Base-by-base conservation (phyloP, 179 eudicot genomes). In the Spergularia azorica region DNA sequence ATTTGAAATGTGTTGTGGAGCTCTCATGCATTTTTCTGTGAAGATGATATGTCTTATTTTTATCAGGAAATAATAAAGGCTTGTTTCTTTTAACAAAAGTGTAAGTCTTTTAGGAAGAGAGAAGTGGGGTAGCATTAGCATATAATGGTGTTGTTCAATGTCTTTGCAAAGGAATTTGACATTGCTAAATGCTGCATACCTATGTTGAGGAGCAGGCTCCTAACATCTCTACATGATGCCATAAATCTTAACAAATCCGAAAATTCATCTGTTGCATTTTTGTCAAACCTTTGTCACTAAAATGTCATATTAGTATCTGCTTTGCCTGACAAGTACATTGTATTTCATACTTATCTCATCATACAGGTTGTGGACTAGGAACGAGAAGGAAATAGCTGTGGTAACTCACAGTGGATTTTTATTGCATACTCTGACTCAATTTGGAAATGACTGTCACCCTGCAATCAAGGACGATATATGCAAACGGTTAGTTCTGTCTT, bases 321-420 rank as follows among this genome's bases (percentile, higher is more conserved):
- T 52, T 61, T 9, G 18, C 43, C 9, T 65, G 51, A 66, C 59
- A 68, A 66, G 63, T 46, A 51, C 21, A 32, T 17, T 13, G 16
- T 55, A 8, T 17, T 70, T 76, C 54, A 52, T 76, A 39, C 41
- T 43, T 54, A 67, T 60, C 61, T 46, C 18, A 50, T 54, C 50
- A 56, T 21, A 60, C 84, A 94, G 98, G 98, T 76, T 92, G 76
- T 85, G 86, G 87, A 90, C 92, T 6, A 74, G 92, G 77, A 84
- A 90, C 73, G 98, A 94, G 84, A 92, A 84, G 87, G 97, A 94
- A 87, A 94, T 94, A 81, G 98, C 94, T n/a, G 86, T 94, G 60
- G 97, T 94, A 64, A 92, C 97, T 46, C 98, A 94, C 79, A 92
- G 96, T 84, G 98, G 96, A 41, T 92, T 92, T 86, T 83, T 92